Percentiles rank a stretch among this genome's conserved stretches.
phyloP scores from a whole-genome alignment of 352 stramenopile species.

The Phytophthora brassicae region DNA sequence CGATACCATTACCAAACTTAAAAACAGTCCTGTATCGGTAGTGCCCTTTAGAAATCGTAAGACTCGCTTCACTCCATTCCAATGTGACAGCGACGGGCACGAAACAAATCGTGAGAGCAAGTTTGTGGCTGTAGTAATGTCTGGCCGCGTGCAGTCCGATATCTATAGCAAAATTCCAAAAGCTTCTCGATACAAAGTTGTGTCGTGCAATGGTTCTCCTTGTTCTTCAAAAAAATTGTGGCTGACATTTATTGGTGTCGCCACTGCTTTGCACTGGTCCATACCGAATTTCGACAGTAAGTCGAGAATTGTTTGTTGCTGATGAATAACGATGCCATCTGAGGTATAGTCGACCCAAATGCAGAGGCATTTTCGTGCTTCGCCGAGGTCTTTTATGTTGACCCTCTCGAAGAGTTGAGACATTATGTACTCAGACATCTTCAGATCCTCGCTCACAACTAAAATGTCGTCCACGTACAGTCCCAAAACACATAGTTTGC shows the following conservation, averaged over 20 bases:
- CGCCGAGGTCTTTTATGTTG: conserved; percentile 14
- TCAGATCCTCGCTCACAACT: conserved; percentile 4
- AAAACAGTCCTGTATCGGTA: neutral
- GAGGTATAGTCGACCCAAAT: conserved; percentile 4
- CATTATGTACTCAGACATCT: conserved; percentile 3
- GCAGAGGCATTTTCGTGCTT: conserved; percentile 7
- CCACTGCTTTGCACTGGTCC: neutral
- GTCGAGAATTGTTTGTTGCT: conserved; percentile 1
- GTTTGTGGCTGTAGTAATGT: conserved; percentile 11
- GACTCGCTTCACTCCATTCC: conserved; percentile 6
- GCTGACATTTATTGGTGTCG: conserved; percentile 9
- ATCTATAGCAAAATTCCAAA: conserved; percentile 9
- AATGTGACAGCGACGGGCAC: conserved; percentile 3
- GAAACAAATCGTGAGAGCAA: conserved; percentile 7
- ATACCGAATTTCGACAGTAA: conserved; percentile 11
- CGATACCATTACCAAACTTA: neutral
- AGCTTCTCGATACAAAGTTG: neutral
- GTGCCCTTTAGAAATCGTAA: conserved; percentile 6
- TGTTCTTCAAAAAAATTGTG: conserved; percentile 1
- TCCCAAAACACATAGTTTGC: neutral
- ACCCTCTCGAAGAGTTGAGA: neutral
- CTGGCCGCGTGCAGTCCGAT: conserved; percentile 9
- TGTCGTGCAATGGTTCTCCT: neutral
- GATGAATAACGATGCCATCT: conserved; percentile 2
- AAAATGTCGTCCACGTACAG: conserved; percentile 14